Conservation (phyloP, 805 yeast species). For the Wickerhamomyces queroliae region DNA sequence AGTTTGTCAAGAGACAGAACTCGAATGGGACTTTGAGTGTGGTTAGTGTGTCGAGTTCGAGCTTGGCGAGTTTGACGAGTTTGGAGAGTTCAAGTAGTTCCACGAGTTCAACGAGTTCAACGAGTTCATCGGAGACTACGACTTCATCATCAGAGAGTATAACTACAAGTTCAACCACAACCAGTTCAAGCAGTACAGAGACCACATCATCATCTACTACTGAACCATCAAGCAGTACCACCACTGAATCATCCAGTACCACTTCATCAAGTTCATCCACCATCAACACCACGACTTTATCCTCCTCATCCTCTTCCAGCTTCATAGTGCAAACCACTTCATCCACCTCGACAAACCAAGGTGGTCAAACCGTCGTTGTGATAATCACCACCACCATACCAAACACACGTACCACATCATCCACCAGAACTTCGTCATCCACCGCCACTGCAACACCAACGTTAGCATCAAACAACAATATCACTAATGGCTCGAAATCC, state of each 20-base stretch:
- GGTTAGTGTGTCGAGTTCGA: too few relatives aligned
- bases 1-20: too few relatives aligned
- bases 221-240: not conserved
- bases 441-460: slow-evolving; percentile 21
- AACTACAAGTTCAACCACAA: not conserved
- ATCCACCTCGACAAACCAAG: not conserved
- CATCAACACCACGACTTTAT: slow-evolving; percentile 1
- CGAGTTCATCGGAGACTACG: not conserved
- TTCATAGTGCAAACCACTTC: not conserved
- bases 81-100: not conserved
- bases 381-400: slow-evolving; percentile 16
- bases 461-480: slow-evolving; percentile 3
- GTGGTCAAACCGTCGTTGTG: slow-evolving; percentile 6
- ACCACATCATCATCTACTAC: not conserved
- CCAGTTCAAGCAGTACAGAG: not conserved
- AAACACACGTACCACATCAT: slow-evolving; percentile 9
- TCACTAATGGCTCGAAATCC: slow-evolving; percentile 6
- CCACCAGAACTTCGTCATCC: slow-evolving; percentile 26
- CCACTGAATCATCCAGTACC: slow-evolving; percentile 1
- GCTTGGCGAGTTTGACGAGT: not conserved
- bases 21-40: too few relatives aligned
- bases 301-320: slow-evolving; percentile 1
- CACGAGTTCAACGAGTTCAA: not conserved
- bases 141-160: too few relatives aligned
- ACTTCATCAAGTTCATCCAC: slow-evolving; percentile 1